These are phyloP conservation scores for Populus hybrid DNA, from an alignment of 441 rosid genomes.

Conservation along the genomic window DNA sequence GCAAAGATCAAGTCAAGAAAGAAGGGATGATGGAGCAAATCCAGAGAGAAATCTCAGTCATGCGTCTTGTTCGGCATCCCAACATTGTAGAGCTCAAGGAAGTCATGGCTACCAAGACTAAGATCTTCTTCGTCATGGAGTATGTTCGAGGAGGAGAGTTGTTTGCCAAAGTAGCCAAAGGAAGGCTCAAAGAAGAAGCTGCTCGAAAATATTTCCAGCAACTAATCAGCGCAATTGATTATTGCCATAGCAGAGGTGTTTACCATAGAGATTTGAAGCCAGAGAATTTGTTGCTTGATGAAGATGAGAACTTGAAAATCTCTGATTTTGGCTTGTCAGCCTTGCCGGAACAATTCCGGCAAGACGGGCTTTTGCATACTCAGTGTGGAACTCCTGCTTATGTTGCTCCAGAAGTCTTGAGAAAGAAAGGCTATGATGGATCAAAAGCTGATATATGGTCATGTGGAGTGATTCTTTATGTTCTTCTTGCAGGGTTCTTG, in stretches of 20 bases:
- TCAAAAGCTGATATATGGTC: conserved; percentile 81
- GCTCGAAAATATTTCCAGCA: conserved; percentile 82
- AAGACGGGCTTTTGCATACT: conserved; percentile 75
- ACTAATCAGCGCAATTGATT: conserved; percentile 70
- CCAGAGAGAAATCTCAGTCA: conserved; percentile 71
- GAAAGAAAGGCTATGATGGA: conserved; percentile 80
- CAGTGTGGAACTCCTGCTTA: conserved; percentile 89
- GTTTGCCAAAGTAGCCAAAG: conserved; percentile 59
- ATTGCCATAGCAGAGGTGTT: conserved; percentile 82
- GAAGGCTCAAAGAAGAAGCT: conserved; percentile 58
- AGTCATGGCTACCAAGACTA: conserved; percentile 69
- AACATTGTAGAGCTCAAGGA: conserved; percentile 68
- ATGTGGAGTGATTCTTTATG: conserved; percentile 76
- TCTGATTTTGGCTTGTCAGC: conserved; percentile 87
- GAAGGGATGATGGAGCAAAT: conserved; percentile 82
- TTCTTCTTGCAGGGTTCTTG: conserved; percentile 72
- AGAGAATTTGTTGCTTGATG: conserved; percentile 70
- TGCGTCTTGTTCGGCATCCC: conserved; percentile 71
- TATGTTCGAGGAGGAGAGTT: conserved; percentile 81
- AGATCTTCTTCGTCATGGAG: conserved; percentile 79
- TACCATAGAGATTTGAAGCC: conserved; percentile 84
- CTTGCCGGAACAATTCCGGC: conserved; percentile 62
- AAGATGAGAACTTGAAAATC: conserved; percentile 61
- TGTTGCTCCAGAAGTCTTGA: conserved; percentile 80
- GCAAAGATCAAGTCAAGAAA: conserved; percentile 59